These are phyloP conservation scores for Biscutella auriculata DNA, from an alignment of 441 rosid species.

Conservation along the genomic window DNA sequence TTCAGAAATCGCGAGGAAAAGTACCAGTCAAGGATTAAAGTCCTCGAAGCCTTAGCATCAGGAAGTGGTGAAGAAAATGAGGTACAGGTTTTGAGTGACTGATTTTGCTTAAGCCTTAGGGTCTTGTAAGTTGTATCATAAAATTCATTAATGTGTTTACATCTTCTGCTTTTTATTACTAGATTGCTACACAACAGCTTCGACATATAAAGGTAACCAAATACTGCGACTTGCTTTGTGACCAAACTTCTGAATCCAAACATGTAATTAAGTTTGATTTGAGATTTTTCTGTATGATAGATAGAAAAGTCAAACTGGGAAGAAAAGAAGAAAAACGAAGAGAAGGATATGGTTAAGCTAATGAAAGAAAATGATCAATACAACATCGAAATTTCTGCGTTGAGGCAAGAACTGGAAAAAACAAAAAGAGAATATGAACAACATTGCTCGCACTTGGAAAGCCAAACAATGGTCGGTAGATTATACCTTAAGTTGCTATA, in stretches of 20 bases:
- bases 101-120: neutral
- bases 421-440: conserved; percentile 37
- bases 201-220: conserved; percentile 40
- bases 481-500: neutral
- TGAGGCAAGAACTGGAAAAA: conserved; percentile 48
- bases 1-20: conserved; percentile 55
- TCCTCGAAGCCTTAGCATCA: conserved; percentile 81
- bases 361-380: conserved; percentile 37
- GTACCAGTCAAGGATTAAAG: conserved; percentile 49
- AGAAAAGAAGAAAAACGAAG: conserved; percentile 37
- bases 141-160: neutral
- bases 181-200: conserved; percentile 40
- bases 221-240: neutral
- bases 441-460: conserved; percentile 37
- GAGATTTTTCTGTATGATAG: conserved; percentile 26
- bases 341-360: conserved; percentile 25
- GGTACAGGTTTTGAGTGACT: conserved; percentile 28
- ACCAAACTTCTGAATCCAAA: no score
- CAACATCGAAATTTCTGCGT: conserved; percentile 27
- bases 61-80: conserved; percentile 48
- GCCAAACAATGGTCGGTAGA: conserved; percentile 33
- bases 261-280: neutral
- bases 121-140: neutral
- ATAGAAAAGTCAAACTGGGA: conserved; percentile 37
- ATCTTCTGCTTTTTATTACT: neutral